A percentile compares a stretch with the other conserved stretches of the same genome.
phyloP scores from a whole-genome alignment of 305 asterid genomes.

The Striga hermonthica region DNA sequence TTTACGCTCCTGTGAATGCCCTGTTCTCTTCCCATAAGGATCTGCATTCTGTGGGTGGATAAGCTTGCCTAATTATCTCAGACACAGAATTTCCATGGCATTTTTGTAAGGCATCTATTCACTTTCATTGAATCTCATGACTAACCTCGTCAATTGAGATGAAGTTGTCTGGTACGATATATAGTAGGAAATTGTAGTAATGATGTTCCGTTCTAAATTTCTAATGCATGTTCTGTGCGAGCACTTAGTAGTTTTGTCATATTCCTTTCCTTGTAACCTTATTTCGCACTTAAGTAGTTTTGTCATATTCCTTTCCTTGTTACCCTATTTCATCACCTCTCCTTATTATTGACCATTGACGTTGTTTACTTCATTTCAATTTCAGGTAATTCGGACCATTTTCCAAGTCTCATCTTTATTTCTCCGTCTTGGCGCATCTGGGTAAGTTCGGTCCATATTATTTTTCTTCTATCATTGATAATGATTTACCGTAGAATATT shows the following conservation, averaged over 20 bases:
- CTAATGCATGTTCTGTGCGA: background rate
- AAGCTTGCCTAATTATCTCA: background rate
- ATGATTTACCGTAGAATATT: background rate
- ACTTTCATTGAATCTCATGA: background rate
- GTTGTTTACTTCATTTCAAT: conserved; percentile 30
- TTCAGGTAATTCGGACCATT: conserved; percentile 43
- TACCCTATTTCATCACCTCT: background rate
- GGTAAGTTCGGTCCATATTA: conserved; percentile 38
- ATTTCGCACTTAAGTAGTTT: background rate
- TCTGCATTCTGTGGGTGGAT: background rate
- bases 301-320: background rate
- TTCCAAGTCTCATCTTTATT: conserved; percentile 39
- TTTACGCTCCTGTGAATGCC: background rate
- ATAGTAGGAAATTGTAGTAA: background rate
- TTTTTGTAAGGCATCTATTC: background rate
- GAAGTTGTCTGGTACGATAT: background rate
- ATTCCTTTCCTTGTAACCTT: background rate
- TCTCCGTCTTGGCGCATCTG: conserved; percentile 50
- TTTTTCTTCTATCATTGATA: background rate
- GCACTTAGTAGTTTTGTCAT: background rate
- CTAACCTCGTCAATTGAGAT: background rate
- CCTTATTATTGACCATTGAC: conserved; percentile 22
- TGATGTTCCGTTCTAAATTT: background rate
- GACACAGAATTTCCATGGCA: background rate
- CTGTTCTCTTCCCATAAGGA: background rate